phyloP scores from a whole-genome alignment of 2,329 filamentous ascomycete species.

The Helotiales sp. region DNA sequence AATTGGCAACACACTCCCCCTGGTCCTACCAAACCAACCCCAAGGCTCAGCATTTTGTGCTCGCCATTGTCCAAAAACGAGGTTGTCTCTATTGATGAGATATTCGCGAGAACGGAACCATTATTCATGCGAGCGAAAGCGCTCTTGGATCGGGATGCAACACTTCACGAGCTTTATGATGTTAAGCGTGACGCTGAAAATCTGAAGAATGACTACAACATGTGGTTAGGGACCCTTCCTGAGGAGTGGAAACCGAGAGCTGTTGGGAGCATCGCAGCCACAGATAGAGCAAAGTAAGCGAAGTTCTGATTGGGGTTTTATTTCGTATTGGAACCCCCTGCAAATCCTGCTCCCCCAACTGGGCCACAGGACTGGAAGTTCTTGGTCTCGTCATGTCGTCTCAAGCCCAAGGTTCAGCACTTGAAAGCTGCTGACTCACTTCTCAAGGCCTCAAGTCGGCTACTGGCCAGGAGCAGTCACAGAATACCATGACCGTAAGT shows the following conservation, averaged over 20 bases:
- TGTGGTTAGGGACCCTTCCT: background rate
- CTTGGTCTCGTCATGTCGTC: no score
- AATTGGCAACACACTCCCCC: conserved; percentile 8
- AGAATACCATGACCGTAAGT: conserved; percentile 5
- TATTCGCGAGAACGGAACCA: conserved; percentile 2
- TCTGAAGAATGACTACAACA: background rate
- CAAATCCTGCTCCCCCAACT: background rate
- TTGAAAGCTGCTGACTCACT: background rate
- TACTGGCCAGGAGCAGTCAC: conserved; percentile 1
- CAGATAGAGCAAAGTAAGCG: background rate
- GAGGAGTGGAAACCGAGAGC: conserved; percentile 1
- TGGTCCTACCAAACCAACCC: background rate
- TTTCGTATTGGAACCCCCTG: background rate
- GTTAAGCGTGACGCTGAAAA: background rate
- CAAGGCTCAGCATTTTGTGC: background rate
- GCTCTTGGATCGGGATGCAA: background rate
- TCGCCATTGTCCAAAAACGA: background rate
- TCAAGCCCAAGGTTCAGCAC: no score
- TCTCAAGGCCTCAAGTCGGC: background rate
- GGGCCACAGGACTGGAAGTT: no score
- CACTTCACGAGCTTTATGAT: background rate
- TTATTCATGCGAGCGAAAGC: background rate
- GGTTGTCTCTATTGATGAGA: background rate
- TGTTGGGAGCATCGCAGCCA: background rate
- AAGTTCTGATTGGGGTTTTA: background rate